Conservation (phyloP, 306 rosid genomes). For the Cucurbita argyrosperma region DNA sequence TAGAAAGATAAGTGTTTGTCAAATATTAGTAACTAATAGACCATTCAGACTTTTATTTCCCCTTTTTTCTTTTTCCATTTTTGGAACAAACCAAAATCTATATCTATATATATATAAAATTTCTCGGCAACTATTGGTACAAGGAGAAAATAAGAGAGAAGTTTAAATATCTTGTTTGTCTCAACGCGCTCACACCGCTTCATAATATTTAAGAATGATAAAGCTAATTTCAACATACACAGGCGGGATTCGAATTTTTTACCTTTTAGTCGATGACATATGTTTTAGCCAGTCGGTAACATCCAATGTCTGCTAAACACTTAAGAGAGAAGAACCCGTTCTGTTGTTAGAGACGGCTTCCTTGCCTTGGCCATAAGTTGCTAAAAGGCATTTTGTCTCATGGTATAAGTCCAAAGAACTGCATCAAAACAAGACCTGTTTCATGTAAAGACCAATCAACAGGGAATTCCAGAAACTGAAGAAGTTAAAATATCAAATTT, state of each 20-base stretch:
- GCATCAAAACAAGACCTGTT: conserved; percentile 3
- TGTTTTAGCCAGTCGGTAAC: no score
- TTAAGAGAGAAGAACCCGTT: not conserved
- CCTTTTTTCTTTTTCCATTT: not conserved
- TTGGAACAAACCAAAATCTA: not conserved
- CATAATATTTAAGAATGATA: no score
- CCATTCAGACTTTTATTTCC: not conserved
- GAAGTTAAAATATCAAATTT: not conserved
- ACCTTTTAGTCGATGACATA: no score
- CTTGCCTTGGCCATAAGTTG: not conserved
- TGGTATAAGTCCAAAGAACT: not conserved
- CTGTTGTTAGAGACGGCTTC: not conserved
- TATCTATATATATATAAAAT: not conserved
- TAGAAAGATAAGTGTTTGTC: not conserved
- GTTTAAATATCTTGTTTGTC: not conserved
- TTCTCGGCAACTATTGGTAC: not conserved
- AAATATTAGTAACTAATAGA: not conserved
- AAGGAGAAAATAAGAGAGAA: not conserved
- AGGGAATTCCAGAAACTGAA: not conserved
- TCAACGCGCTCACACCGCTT: no score
- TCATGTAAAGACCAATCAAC: not conserved
- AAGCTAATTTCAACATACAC: no score
- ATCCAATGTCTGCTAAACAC: not conserved
- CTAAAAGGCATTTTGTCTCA: conserved; percentile 1
- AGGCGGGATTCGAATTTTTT: no score